Percentiles rank a stretch among this genome's conserved stretches.
Conservation (phyloP, 176 grass and related monocot species). For the Oryza brachyantha region DNA sequence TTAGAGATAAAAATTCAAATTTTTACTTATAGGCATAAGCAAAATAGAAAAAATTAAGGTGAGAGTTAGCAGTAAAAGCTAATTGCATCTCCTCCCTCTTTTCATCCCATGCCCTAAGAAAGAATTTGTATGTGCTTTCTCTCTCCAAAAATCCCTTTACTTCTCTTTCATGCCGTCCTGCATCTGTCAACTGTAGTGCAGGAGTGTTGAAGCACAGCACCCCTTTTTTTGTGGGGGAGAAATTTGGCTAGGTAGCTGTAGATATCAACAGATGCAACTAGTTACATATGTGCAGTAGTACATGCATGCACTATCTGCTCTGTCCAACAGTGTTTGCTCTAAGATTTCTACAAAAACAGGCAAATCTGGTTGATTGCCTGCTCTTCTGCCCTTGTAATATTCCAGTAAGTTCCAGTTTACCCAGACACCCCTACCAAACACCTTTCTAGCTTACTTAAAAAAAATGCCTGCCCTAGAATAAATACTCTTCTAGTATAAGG, state of each 20-base stretch:
- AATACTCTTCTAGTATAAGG: too few relatives aligned
- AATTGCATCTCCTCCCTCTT: slow-evolving; percentile 22
- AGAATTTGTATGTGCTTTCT: slow-evolving; percentile 21
- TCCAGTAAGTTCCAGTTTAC: too few relatives aligned
- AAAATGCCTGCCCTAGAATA: too few relatives aligned
- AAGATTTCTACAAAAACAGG: background rate
- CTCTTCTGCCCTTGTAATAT: too few relatives aligned
- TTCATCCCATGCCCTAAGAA: slow-evolving; percentile 34
- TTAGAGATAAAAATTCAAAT: too few relatives aligned
- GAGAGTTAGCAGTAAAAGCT: too few relatives aligned
- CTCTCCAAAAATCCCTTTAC: slow-evolving; percentile 10
- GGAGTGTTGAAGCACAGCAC: background rate
- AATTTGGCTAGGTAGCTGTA: background rate
- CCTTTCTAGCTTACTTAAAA: too few relatives aligned
- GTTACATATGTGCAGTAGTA: background rate
- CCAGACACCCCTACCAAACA: too few relatives aligned
- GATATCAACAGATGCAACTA: background rate
- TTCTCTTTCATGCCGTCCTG: slow-evolving; percentile 11
- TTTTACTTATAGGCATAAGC: too few relatives aligned
- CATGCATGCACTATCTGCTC: background rate
- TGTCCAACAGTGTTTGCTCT: background rate
- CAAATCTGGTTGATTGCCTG: background rate
- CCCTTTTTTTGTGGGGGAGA: background rate
- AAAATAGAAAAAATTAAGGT: too few relatives aligned
- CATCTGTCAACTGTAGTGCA: background rate